A percentile compares a stretch with the other conserved stretches of the same genome.
phyloP scores from a whole-genome alignment of 495 filamentous ascomycete species.

The Xylaria grammica region DNA sequence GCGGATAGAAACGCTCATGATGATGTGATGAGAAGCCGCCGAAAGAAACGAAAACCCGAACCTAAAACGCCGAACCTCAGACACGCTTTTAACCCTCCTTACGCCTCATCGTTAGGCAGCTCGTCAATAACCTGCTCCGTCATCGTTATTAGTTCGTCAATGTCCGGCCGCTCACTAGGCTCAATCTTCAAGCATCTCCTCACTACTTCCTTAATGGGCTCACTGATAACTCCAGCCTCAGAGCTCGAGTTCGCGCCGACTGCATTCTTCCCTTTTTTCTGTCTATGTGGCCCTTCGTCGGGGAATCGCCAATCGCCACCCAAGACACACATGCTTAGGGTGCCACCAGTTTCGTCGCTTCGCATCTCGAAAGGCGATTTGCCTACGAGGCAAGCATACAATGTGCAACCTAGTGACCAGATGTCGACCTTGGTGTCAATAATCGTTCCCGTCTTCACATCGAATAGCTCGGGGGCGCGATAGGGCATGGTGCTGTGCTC shows the following conservation, averaged over 20 bases:
- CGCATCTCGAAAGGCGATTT: constrained; percentile 97
- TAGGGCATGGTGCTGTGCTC: constrained; percentile 99
- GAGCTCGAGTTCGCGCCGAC: constrained; percentile 32
- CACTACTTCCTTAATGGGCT: constrained; percentile 82
- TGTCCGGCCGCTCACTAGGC: constrained; percentile 86
- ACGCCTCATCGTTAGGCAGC: constrained; percentile 71
- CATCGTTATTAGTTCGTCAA: constrained; percentile 83
- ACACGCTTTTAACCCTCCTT: not conserved
- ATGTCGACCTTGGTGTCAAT: constrained; percentile 98
- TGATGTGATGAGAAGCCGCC: constrained; percentile 12
- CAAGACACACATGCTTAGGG: constrained; percentile 86
- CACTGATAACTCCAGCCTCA: constrained; percentile 62
- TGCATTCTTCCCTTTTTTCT: constrained; percentile 62
- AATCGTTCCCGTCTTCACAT: constrained; percentile 90
- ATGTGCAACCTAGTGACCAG: constrained; percentile 94
- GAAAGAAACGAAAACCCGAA: constrained; percentile 21
- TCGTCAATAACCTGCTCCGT: constrained; percentile 75
- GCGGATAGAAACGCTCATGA: not conserved
- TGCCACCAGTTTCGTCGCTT: constrained; percentile 93
- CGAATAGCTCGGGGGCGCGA: constrained; percentile 95
- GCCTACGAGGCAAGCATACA: constrained; percentile 94
- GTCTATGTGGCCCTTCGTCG: constrained; percentile 68
- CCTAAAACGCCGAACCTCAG: constrained; percentile 14
- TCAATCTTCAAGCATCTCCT: constrained; percentile 91
- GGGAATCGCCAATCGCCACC: constrained; percentile 95